Evolutionary conservation across 1,139 yeast species (phyloP), one percentile per base, ranked within the genome.

Genomic region (Hansenula lynferdii): DNA sequence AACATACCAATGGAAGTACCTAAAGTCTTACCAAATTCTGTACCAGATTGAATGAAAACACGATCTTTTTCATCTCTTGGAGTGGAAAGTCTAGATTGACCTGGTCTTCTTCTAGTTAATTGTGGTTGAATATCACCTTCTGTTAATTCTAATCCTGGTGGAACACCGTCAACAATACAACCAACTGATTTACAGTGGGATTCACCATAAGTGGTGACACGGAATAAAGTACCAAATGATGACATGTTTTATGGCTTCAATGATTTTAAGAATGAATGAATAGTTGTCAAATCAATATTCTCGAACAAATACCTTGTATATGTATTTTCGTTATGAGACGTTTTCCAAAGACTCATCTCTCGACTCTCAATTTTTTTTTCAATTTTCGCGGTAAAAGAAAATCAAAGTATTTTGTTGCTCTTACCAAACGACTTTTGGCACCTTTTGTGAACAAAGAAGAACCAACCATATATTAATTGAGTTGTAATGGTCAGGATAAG

Each of bases 131-230:
- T 77, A 57, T 92, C 98, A 10, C 67, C 79, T 62, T 87, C 97
- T 16, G 85, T 74, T 41, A 92, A 74, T 12, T 78, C 73, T 74
- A 92, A 71, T 23, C 96, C 96, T 24, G 98, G 97, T 34, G 98
- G 98, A 36, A 90, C 94, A 39, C 98, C 98, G 55, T 92, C 98
- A 34, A 92, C 97, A 45, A 92, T 92, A 67, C 98, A 92, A 23
- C 98, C 98, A 31, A 92, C 98, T n/a, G 96, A 86, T 57, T 80
- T 84, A 69, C 98, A 92, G 69, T 92, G 98, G 17, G 97, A 89
- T 62, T 92, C 98, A 48, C 98, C 98, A 69, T 87, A 92, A 22
- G 97, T 92, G 48, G 97, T 89, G 45, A 92, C 97, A 50, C 69
- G 67, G 66, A 80, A 80, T 34, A 70, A 47, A 15, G 68, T 66